Percentiles rank a stretch among this genome's conserved stretches.
phyloP scores from a whole-genome alignment of 108 stramenopile genomes.

The Cyclotella atomus region DNA sequence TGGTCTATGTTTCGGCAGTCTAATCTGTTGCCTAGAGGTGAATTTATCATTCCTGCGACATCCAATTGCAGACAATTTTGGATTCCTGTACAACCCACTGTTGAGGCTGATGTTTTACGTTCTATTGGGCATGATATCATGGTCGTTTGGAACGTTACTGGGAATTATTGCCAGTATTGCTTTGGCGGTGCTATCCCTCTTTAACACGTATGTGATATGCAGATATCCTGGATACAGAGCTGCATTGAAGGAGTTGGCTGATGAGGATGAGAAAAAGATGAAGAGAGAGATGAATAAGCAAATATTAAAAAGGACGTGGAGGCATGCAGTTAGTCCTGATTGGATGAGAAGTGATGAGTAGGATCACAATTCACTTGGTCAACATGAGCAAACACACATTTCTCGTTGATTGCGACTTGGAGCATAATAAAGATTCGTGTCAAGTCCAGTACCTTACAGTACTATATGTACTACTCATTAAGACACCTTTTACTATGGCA shows the following conservation, averaged over 20 bases:
- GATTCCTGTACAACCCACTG: slow-evolving; percentile 79
- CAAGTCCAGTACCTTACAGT: no score
- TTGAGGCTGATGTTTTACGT: slow-evolving; percentile 82
- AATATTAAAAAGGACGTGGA: slow-evolving; percentile 16
- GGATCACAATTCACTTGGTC: no score
- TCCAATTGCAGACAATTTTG: slow-evolving; percentile 86
- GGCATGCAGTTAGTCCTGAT: slow-evolving; percentile 26
- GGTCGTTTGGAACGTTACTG: slow-evolving; percentile 60
- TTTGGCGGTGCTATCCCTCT: slow-evolving; percentile 60
- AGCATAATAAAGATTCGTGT: no score
- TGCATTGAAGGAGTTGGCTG: slow-evolving; percentile 56
- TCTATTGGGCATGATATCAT: slow-evolving; percentile 70
- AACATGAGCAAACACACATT: no score
- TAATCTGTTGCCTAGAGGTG: slow-evolving; percentile 47
- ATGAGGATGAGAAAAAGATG: slow-evolving; percentile 33
- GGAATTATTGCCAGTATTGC: slow-evolving; percentile 58
- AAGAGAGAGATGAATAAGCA: slow-evolving; percentile 22
- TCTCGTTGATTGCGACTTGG: not conserved
- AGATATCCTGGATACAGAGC: slow-evolving; percentile 43
- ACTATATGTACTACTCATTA: no score
- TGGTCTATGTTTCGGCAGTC: slow-evolving; percentile 32
- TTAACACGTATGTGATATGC: slow-evolving; percentile 79
- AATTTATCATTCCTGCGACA: slow-evolving; percentile 51
- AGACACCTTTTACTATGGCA: no score
- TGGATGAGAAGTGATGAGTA: slow-evolving; percentile 2